Conservation (phyloP, 2,329 filamentous ascomycete species). For the Aspergillus thermomutatus region DNA sequence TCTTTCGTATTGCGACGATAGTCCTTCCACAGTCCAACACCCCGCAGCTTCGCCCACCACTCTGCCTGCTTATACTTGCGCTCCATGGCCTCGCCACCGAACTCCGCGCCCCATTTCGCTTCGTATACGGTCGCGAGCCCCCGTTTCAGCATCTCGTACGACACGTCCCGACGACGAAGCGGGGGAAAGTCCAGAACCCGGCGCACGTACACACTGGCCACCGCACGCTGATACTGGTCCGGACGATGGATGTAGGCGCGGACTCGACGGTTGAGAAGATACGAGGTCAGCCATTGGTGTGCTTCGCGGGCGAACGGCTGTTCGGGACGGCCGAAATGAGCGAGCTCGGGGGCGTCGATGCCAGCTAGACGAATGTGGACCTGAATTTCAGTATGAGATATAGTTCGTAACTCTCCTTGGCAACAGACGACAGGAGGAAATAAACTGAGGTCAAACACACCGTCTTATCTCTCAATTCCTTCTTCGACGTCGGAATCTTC, state of each 20-base stretch:
- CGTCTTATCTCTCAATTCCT: constrained; percentile 71
- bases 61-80: constrained; percentile 46
- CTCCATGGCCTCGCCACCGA: constrained; percentile 64
- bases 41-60: constrained; percentile 59
- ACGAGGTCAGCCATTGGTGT: constrained; percentile 71
- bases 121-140: constrained; percentile 92
- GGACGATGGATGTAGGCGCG: constrained; percentile 77
- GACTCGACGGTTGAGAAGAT: constrained; percentile 69
- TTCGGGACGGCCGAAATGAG: constrained; percentile 84
- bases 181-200: constrained; percentile 42
- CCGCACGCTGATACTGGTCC: constrained; percentile 90
- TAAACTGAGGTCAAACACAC: constrained; percentile 48
- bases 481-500: constrained; percentile 65
- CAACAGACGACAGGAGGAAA: background rate
- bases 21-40: constrained; percentile 70
- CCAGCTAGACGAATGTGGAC: constrained; percentile 88
- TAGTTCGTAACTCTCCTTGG: background rate
- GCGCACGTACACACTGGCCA: constrained; percentile 78
- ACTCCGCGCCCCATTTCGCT: constrained; percentile 84
- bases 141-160: constrained; percentile 79
- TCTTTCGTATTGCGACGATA: constrained; percentile 50
- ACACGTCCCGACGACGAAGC: constrained; percentile 70
- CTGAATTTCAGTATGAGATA: constrained; percentile 29
- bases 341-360: constrained; percentile 86
- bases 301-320: constrained; percentile 84